Conservation (phyloP, 805 yeast species). For the Lipomyces chichibuensis region DNA sequence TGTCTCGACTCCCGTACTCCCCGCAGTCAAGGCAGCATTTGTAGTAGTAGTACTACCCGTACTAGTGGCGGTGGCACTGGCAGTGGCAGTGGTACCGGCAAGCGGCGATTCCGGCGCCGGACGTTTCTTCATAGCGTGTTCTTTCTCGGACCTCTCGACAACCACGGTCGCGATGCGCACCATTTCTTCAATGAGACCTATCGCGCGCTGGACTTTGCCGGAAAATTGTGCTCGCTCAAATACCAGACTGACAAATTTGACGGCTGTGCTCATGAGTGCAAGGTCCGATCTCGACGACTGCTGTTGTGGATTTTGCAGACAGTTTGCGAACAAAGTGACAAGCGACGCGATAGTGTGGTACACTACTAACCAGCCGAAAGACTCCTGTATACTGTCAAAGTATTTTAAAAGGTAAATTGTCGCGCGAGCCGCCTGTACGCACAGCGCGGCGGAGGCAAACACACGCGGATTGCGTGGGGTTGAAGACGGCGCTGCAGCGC, state of each 20-base stretch:
- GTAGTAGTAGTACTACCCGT: neutral
- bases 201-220: neutral
- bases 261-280: conserved; percentile 30
- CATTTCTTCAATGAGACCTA: conserved; percentile 9
- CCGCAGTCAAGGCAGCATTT: neutral
- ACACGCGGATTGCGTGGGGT: conserved; percentile 36
- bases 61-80: neutral
- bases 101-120: neutral
- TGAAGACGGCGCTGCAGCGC: neutral
- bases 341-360: conserved; percentile 27
- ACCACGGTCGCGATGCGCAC: conserved; percentile 11
- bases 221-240: neutral
- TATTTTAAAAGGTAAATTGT: conserved; percentile 29
- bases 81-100: neutral
- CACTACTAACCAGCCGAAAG: conserved; percentile 30
- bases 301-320: conserved; percentile 36
- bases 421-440: conserved; percentile 39
- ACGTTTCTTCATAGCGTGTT: neutral
- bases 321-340: conserved; percentile 34
- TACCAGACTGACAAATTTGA: conserved; percentile 18
- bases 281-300: conserved; percentile 35
- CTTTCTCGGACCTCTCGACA: conserved; percentile 20
- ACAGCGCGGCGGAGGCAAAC: conserved; percentile 37
- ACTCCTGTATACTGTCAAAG: conserved; percentile 19
- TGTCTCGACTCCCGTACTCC: neutral